These are phyloP conservation scores for Quercus tomentella DNA, from an alignment of 331 rosid genomes.

Conservation along the genomic window DNA sequence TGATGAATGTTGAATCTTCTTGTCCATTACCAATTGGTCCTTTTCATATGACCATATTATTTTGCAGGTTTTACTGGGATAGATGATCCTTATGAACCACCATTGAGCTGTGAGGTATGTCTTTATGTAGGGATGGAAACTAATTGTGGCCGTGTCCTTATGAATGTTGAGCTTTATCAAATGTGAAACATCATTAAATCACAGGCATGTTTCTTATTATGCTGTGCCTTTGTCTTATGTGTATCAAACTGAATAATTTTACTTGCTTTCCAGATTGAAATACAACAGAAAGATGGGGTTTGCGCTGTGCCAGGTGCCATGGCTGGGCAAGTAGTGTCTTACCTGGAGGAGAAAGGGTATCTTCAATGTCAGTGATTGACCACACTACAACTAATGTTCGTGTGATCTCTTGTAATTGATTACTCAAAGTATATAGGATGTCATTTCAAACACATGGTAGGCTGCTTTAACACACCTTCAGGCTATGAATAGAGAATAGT, in stretches of 20 bases:
- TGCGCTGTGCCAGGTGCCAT: slow-evolving; percentile 56
- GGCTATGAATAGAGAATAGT: background rate
- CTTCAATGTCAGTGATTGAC: slow-evolving; percentile 35
- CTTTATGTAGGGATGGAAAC: background rate
- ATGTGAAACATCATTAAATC: background rate
- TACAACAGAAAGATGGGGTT: slow-evolving; percentile 45
- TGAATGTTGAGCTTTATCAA: background rate
- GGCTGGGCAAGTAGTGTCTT: slow-evolving; percentile 63
- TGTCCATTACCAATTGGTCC: background rate
- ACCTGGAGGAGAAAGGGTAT: slow-evolving; percentile 66
- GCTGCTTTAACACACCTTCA: background rate
- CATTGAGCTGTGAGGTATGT: slow-evolving; percentile 72
- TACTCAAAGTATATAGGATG: background rate
- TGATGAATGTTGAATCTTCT: background rate
- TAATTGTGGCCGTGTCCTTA: too few species aligned
- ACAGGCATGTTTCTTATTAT: background rate
- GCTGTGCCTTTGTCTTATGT: background rate
- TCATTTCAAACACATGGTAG: background rate
- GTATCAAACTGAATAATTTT: slow-evolving; percentile 6
- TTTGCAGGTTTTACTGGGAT: slow-evolving; percentile 84
- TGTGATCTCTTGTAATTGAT: background rate
- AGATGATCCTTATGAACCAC: slow-evolving; percentile 79
- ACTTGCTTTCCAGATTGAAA: slow-evolving; percentile 46
- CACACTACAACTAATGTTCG: background rate
- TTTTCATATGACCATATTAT: background rate